Base-by-base conservation (phyloP, 768 basidiomycete genomes). In the Xerocomellus dryophilus region DNA sequence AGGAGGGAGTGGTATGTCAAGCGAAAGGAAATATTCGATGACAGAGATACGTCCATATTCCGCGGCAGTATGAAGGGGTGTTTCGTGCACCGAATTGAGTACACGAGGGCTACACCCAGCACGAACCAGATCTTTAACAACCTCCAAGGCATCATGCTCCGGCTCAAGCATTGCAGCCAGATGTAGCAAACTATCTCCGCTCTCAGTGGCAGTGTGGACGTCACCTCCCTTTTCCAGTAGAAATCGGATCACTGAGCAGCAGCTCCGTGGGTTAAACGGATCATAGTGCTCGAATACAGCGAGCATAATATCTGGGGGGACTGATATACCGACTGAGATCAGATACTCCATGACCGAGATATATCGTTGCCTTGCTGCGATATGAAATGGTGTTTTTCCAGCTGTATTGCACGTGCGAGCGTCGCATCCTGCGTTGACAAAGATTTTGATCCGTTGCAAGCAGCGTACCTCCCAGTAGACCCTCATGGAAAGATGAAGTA, bases 281-380 rank as follows among this genome's bases (percentile, higher is more conserved):
- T 21, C 4, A 25, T 3, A 5, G 12, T 25, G 7, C 7, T 14
- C 21, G 14, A 42, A 21, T 7, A 25, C 20, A 23, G 29, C 14
- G 12, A 49, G 20, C 35, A 54, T 38, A 1, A 32, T 6, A 15
- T 54, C 53, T n/a, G 35, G 11, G 23, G 53, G 47, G 8, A 36
- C 21, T 2, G 34, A 15, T 8, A 17, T 15, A 2, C 29, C 42
- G 21, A 43, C 3, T 5, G 42, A 54, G 21, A 50, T 7, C 11
- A 54, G 25, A 44, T 54, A 44, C 10, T 48, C 52, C 39, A 53
- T 48, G 31, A 48, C 45, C 2, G 20, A 29, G 8, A 40, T 23
- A 7, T 21, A 9, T n/a, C 43, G 9, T 7, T 21, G 39, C 10
- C 5, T 4, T 41, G 44, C 39, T 27, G 54, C 50, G 6, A 46